Conservation (phyloP, 1,139 yeast genomes). For the Magnusiomyces ingens region DNA sequence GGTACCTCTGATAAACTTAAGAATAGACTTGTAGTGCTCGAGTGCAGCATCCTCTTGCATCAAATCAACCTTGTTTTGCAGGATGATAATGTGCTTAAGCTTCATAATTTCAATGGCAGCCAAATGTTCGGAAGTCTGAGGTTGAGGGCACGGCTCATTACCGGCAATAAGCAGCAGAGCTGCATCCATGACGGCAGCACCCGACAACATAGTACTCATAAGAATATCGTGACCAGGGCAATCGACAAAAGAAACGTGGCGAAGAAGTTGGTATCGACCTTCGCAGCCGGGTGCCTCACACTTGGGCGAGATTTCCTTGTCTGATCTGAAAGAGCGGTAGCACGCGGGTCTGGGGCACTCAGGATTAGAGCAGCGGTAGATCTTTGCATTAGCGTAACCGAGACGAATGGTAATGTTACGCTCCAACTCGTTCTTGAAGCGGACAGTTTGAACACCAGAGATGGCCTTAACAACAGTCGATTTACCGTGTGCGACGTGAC, state of each 20-base stretch:
- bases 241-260: slow-evolving; percentile 97
- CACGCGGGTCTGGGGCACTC: slow-evolving; percentile 92
- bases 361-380: slow-evolving; percentile 84
- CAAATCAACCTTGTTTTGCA: slow-evolving; percentile 97
- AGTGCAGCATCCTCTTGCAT: slow-evolving; percentile 96
- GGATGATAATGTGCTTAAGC: slow-evolving; percentile 88
- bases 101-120: slow-evolving; percentile 99
- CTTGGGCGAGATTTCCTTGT: slow-evolving; percentile 88
- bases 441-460: slow-evolving; percentile 97
- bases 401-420: slow-evolving; percentile 97
- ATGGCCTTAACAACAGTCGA: slow-evolving; percentile 98
- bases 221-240: slow-evolving; percentile 99
- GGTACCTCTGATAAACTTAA: slow-evolving; percentile 92
- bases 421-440: slow-evolving; percentile 97
- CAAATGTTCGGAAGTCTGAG: slow-evolving; percentile 97
- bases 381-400: slow-evolving; percentile 98
- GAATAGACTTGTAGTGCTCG: slow-evolving; percentile 89
- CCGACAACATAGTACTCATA: slow-evolving; percentile 99
- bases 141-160: slow-evolving; percentile 99
- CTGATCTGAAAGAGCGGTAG: slow-evolving; percentile 89
- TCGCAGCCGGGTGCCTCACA: slow-evolving; percentile 71
- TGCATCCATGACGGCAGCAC: slow-evolving; percentile 99
- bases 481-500: slow-evolving; percentile 99
- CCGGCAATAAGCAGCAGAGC: slow-evolving; percentile 95
- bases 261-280: slow-evolving; percentile 81